These are phyloP conservation scores for Sporothrix inflata DNA, from an alignment of 2,329 filamentous ascomycete genomes.

Conservation along the genomic window DNA sequence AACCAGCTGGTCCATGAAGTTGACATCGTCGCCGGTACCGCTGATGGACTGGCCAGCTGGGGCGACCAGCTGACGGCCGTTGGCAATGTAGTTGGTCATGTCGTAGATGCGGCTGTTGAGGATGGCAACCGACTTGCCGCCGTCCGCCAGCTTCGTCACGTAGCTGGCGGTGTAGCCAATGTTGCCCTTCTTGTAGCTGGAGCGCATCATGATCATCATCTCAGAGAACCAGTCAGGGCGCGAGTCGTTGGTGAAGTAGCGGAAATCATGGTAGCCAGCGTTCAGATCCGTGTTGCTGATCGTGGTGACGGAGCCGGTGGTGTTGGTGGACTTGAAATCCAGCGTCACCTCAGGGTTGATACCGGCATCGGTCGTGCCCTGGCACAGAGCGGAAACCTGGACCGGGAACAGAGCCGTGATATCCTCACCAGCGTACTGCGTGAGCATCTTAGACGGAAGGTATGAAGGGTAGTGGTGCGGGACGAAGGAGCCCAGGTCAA, in stretches of 20 bases:
- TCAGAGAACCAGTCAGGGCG: conserved; percentile 92
- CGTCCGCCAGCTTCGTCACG: conserved; percentile 69
- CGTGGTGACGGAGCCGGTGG: conserved; percentile 66
- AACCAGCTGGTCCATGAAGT: conserved; percentile 82
- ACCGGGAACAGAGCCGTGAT: conserved; percentile 89
- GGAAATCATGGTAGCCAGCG: conserved; percentile 88
- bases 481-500: conserved; percentile 75
- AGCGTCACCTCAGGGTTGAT: conserved; percentile 75
- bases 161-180: conserved; percentile 82
- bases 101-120: conserved; percentile 84
- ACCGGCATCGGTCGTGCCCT: conserved; percentile 68
- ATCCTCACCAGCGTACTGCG: conserved; percentile 84
- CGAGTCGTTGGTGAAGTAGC: conserved; percentile 77
- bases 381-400: conserved; percentile 89
- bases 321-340: conserved; percentile 79
- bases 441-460: conserved; percentile 64
- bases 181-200: conserved; percentile 82
- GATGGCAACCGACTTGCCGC: conserved; percentile 72
- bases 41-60: conserved; percentile 56
- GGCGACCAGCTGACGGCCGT: conserved; percentile 69
- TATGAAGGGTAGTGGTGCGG: conserved; percentile 75
- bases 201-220: conserved; percentile 76
- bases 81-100: conserved; percentile 77
- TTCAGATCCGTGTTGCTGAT: conserved; percentile 72
- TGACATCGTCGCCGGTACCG: conserved; percentile 49